Base-by-base conservation (phyloP, 2,329 filamentous ascomycete genomes). In the Xylariaceae sp. region DNA sequence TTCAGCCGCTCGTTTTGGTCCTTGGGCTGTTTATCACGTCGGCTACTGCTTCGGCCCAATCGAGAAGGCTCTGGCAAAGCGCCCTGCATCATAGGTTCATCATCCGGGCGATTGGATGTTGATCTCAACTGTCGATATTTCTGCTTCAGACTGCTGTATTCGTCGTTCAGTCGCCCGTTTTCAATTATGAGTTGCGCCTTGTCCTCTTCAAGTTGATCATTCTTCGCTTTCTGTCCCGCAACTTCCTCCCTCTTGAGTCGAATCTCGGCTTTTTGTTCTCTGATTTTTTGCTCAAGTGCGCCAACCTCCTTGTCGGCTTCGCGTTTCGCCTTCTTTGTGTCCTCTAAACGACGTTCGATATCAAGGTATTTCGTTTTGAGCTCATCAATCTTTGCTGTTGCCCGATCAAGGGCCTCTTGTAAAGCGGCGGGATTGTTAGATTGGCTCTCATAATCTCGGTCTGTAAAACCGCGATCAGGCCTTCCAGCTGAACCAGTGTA, bases 401-500 rank as follows among this genome's bases (percentile, higher is more conserved):
- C 6, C 22, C 22, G 22, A 6, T 26, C 11, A 11, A 53, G 38
- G 34, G 50, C 50, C 24, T 54, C 48, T 38, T 52, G 52, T 31
- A 54, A 50, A 37, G 47, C 49, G 38, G 33, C 29, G 18, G 49
- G 37, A 19, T 41, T 49, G 31, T 45, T 43, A 15, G 43, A 41
- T 38, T 52, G 52, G 30, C 42, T 40, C 19, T 48, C 39, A 39
- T 45, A 50, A 37, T 55, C 51, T 35, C 48, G 43, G 16, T 40
- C 44, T 50, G 51, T 52, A 38, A 57, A 58, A 43, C 45, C 50
- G 33, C 54, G 53, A 48, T 59, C 56, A 55, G 50, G 48, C 49
- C 50, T 58, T 44, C 55, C 51, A 42, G 54, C 55, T 38, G 47
- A 38, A 37, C 54, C 53, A 48, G 51, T 51, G 34, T 56, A 52